phyloP scores from a whole-genome alignment of 129 eudicot genomes.

The Apium graveolens region DNA sequence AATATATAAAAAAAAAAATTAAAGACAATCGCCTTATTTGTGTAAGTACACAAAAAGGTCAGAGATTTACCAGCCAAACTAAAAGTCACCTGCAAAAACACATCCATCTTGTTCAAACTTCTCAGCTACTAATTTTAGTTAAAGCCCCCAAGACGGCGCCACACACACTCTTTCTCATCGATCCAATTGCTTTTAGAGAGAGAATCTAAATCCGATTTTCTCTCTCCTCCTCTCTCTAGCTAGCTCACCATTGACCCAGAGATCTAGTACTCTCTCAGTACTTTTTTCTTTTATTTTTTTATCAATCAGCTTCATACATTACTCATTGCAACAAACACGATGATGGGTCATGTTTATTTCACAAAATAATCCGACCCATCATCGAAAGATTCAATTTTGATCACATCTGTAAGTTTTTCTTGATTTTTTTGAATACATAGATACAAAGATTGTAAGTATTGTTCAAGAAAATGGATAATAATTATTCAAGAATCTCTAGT shows the following conservation, averaged over 20 bases:
- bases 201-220: neutral
- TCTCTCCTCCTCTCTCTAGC: neutral
- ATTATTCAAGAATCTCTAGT: conserved; percentile 45
- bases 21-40: too few species aligned
- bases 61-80: neutral
- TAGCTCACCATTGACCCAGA: conserved; percentile 6
- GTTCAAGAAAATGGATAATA: conserved; percentile 36
- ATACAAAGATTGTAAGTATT: conserved; percentile 9
- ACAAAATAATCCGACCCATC: neutral
- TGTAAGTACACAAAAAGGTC: too few species aligned
- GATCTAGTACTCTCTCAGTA: neutral
- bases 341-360: conserved; percentile 5
- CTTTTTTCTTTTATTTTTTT: neutral
- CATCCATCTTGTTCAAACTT: neutral
- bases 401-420: conserved; percentile 13
- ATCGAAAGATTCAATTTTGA: conserved; percentile 10
- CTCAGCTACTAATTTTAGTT: too few species aligned
- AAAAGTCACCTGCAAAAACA: neutral
- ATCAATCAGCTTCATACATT: neutral
- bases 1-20: too few species aligned
- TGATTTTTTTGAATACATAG: neutral
- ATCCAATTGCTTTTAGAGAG: neutral
- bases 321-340: neutral
- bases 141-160: neutral
- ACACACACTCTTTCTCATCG: neutral